phyloP scores from a whole-genome alignment of 805 yeast genomes.

The Nakazawaea anatomiae region DNA sequence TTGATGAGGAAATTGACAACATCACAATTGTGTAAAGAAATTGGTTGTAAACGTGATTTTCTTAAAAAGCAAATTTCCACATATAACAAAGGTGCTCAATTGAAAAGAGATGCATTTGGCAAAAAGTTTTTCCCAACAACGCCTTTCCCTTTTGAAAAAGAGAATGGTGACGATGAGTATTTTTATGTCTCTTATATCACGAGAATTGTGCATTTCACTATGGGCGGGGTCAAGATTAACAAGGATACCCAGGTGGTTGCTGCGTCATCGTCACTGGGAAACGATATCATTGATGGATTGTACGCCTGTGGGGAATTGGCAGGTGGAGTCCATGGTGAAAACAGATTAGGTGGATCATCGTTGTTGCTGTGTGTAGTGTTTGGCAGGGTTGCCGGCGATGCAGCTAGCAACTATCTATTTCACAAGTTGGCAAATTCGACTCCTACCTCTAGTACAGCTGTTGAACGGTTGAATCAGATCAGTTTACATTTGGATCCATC shows the following conservation, averaged over 20 bases:
- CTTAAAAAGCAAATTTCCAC: constrained; percentile 28
- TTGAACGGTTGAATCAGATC: constrained; percentile 34
- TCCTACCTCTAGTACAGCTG: constrained; percentile 15
- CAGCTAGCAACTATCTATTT: constrained; percentile 27
- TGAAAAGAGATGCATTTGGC: constrained; percentile 31
- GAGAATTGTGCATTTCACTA: constrained; percentile 57
- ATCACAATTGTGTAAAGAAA: constrained; percentile 34
- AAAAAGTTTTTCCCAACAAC: constrained; percentile 43
- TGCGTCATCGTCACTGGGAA: constrained; percentile 14
- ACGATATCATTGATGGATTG: constrained; percentile 33
- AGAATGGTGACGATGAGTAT: constrained; percentile 20
- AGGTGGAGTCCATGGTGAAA: constrained; percentile 65
- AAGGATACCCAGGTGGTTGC: constrained; percentile 32
- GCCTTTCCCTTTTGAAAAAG: constrained; percentile 29
- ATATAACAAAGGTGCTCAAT: constrained; percentile 35
- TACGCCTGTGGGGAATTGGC: constrained; percentile 65
- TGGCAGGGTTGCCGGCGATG: constrained; percentile 45
- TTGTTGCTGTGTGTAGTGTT: constrained; percentile 56
- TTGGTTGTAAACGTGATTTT: constrained; percentile 26
- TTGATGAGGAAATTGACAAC: constrained; percentile 45
- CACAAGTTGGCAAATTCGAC: constrained; percentile 9
- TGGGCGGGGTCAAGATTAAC: constrained; percentile 61
- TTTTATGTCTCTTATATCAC: constrained; percentile 50
- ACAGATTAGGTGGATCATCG: constrained; percentile 55
- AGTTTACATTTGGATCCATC: constrained; percentile 38